These are phyloP conservation scores for Prosopis cineraria DNA, from an alignment of 306 rosid genomes.

Conservation along the genomic window DNA sequence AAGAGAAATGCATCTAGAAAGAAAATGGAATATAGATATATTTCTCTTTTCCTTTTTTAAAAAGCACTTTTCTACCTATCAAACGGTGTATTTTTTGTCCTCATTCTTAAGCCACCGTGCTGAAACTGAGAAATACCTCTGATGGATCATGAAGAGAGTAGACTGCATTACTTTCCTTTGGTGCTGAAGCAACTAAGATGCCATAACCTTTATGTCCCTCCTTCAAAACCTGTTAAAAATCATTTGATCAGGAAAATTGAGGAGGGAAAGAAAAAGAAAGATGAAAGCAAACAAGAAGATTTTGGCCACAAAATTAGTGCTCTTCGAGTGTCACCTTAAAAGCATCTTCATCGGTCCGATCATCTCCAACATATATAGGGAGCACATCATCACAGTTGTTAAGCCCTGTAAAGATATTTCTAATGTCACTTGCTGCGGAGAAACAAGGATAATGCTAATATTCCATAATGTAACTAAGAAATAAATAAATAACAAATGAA, in stretches of 20 bases:
- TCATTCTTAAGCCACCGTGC: not conserved
- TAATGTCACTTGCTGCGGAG: constrained; percentile 37
- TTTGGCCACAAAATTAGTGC: not conserved
- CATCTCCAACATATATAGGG: constrained; percentile 93
- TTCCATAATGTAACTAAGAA: not conserved
- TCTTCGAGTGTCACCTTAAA: constrained; percentile 61
- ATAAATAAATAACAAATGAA: constrained; percentile 20
- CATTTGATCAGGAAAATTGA: constrained; percentile 14
- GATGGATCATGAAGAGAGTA: constrained; percentile 89
- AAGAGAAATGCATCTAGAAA: too few relatives aligned
- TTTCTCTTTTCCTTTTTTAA: too few relatives aligned
- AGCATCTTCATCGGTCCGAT: constrained; percentile 94
- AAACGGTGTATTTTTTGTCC: not conserved
- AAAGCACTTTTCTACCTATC: too few relatives aligned
- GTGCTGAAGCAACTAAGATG: constrained; percentile 74
- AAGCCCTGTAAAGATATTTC: constrained; percentile 57
- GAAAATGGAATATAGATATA: too few relatives aligned
- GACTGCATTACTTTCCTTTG: constrained; percentile 81
- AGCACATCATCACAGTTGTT: constrained; percentile 78
- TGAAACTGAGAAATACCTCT: constrained; percentile 60
- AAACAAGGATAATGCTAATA: constrained; percentile 12
- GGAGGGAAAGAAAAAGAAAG: not conserved
- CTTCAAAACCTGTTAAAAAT: constrained; percentile 66
- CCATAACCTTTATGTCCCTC: constrained; percentile 80
- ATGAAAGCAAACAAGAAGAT: not conserved